Base-by-base conservation (phyloP, 2,329 filamentous ascomycete species). In the Fusarium compactum region DNA sequence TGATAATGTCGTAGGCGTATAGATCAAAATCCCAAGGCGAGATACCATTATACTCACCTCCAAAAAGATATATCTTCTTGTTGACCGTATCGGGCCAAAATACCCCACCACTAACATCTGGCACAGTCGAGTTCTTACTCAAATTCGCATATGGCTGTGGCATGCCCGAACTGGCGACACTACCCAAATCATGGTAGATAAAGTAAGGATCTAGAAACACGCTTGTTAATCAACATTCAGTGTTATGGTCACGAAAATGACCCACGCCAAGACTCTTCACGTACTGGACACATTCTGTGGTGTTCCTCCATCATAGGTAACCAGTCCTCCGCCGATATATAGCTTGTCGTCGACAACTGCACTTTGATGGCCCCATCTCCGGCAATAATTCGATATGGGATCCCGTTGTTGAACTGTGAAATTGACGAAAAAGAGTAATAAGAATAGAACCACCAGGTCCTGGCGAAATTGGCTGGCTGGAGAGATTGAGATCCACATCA, bases 81-180 rank as follows among this genome's bases (percentile, higher is more conserved):
- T 91, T 91, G 41, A 88, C 82, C 27, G 84, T 80, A 74, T 91
- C 89, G 10, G 84, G 81, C 89, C 89, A 91, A 15, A 91, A 78
- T 5, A 85, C 76, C 29, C 82, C 83, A 34, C 83, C 83, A 53
- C 78, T 73, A 3, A 79, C 78, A 57, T 67, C 78, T 1, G 89
- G 89, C n/a, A 90, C 81, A 5, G 84, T 83, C 18, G 79, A 79
- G 63, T 89, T 88, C 75, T 91, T 91, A 40, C 84, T 85, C 11
- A 90, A 80, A 60, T 90, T 88, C 40, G 84, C 83, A 60, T 87
- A 82, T 30, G 89, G 82, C 44, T 82, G 80, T 5, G 89, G 89
- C 82, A 84, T 84, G 27, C 78, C 80, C 20, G 84, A 82, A 5
- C 76, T 77, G 46, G 80, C 71, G 20, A 80, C 81, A 10, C 80